A percentile compares a stretch with the other conserved stretches of the same genome.
Conservation (phyloP, 192 early-diverging fungal species). For the Coemansia sp. region DNA sequence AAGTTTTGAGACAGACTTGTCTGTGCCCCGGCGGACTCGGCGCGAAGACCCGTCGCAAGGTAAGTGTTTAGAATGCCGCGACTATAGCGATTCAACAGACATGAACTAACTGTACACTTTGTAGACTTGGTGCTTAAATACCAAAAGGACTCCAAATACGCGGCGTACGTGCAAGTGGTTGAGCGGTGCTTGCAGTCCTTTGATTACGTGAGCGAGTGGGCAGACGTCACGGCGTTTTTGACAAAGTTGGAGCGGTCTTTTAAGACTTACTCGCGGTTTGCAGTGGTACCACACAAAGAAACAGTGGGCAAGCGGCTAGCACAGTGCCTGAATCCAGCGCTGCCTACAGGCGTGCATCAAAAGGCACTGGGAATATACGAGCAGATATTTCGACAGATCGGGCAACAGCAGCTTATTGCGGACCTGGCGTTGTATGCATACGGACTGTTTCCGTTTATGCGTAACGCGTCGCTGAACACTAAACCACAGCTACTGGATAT, state of each 20-base stretch:
- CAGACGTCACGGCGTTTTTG: conserved; percentile 89
- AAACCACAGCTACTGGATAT: conserved; percentile 84
- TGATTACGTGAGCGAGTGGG: conserved; percentile 92
- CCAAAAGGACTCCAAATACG: conserved; percentile 74
- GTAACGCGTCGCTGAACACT: conserved; percentile 75
- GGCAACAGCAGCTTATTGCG: conserved; percentile 70
- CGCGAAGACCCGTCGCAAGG: conserved; percentile 24
- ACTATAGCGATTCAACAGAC: too few relatives aligned
- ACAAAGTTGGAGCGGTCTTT: conserved; percentile 80
- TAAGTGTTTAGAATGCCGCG: conserved; percentile 3
- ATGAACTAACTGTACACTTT: neutral
- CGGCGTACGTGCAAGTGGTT: conserved; percentile 77
- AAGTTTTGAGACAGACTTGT: conserved; percentile 50
- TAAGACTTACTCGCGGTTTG: conserved; percentile 72
- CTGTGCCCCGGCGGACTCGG: conserved; percentile 28
- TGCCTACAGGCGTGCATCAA: conserved; percentile 94
- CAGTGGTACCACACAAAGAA: conserved; percentile 78
- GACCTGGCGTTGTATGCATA: conserved; percentile 85
- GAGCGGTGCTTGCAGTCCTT: conserved; percentile 89
- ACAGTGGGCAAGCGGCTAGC: conserved; percentile 87
- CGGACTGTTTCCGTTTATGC: conserved; percentile 89
- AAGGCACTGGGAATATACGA: conserved; percentile 87
- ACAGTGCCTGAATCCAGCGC: conserved; percentile 90
- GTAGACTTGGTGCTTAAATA: conserved; percentile 16
- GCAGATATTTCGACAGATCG: conserved; percentile 69